Base-by-base conservation (phyloP, 768 basidiomycete genomes). In the Daedaleopsis nitida region DNA sequence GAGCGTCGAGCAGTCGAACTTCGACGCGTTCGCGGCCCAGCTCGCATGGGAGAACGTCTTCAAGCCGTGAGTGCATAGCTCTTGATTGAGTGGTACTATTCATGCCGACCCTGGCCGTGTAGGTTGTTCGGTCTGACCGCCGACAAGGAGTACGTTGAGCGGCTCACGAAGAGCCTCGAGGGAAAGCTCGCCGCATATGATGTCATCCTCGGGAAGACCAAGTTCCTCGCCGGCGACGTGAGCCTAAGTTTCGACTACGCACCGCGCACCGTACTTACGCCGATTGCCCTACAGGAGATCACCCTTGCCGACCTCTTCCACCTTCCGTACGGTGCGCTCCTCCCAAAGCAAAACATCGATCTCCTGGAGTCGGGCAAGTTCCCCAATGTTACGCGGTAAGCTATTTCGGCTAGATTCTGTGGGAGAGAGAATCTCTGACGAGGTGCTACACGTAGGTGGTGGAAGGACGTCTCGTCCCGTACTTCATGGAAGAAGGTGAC, bases 261-360 rank as follows among this genome's bases (percentile, higher is more conserved):
- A 19, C 9, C 19, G 7, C 3, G 32, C 16, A 12, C 48, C 10
- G 44, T 32, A 13, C 16, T 27, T 44, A 24, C 13, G 27, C 8
- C 21, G 54, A 27, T 24, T 19, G 6, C 4, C 48, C 11, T 44
- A 10, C 59, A 81, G 75, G 66, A 71, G 32, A 21, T 88, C 55
- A 85, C 83, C 8, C 73, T 87, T 1, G 84, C 82, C 4, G 87
- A 88, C 67, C 74, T 88, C 12, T 81, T 80, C 70, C 85, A 86
- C 68, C 68, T 87, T 35, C 79, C 85, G 0, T 80, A 79, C 52
- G 81, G 78, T 19, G 55, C 49, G n/a, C 17, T 68, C 59, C 61
- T 80, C 42, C 49, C 34, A 13, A 11, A 5, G 0, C 55, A 62
- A 0, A 76, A 75, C 2, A 57, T 65, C 47, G 62, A 72, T 10